Evolutionary conservation across 148 eudicot species (phyloP).

Genomic region (Pharnaceum exiguum): DNA sequence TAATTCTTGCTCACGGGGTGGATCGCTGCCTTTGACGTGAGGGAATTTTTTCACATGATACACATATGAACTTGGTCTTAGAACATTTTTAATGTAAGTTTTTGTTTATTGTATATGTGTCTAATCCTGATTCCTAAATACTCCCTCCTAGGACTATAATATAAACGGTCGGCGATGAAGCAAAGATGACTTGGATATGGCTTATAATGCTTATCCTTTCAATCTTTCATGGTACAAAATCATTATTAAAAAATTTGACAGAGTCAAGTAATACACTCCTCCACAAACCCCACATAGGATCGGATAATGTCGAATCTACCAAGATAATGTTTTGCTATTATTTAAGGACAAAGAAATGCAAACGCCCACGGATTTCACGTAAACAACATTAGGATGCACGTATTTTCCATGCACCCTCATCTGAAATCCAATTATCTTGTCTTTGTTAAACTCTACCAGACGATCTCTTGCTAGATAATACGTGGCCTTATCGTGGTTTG

Average conservation of each 20-base stretch:
- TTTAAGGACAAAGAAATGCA: not conserved
- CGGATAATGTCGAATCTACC: constrained; percentile 23
- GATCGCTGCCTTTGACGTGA: no score
- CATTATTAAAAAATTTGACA: constrained; percentile 6
- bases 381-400: constrained; percentile 8
- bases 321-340: constrained; percentile 7
- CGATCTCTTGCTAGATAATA: not conserved
- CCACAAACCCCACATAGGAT: constrained; percentile 24
- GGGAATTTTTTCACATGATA: no score
- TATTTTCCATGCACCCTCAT: not conserved
- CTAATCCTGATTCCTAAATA: no score
- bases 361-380: not conserved
- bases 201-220: constrained; percentile 33
- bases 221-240: constrained; percentile 19
- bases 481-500: constrained; percentile 3
- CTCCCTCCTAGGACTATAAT: not conserved
- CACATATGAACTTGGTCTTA: not conserved
- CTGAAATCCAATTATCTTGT: not conserved
- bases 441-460: not conserved
- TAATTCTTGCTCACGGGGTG: no score
- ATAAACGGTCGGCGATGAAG: constrained; percentile 22
- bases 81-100: not conserved
- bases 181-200: constrained; percentile 27
- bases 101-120: not conserved
- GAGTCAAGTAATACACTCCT: constrained; percentile 14